A percentile compares a stretch with the other conserved stretches of the same genome.
Evolutionary conservation across 1,284 basidiomycete genomes (phyloP).

Genomic region (Erythrobasidium hasegawianum): DNA sequence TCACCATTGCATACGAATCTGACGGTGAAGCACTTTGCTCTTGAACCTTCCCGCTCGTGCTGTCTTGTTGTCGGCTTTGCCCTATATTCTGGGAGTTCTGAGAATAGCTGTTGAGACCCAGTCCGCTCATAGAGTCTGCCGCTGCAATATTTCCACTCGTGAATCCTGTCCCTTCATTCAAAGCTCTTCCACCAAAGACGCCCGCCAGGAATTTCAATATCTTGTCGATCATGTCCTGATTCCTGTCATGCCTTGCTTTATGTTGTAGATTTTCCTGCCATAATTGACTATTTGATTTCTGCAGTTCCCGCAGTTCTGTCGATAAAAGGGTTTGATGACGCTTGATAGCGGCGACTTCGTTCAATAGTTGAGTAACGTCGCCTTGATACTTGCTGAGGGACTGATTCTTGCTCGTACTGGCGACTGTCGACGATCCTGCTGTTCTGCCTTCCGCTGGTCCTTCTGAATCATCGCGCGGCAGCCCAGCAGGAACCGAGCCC

Average conservation of each 20-base stretch:
- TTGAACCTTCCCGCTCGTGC: background rate
- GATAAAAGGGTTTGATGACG: slow-evolving; percentile 87
- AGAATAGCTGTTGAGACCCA: slow-evolving; percentile 13
- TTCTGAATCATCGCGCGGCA: slow-evolving; percentile 33
- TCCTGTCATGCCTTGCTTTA: slow-evolving; percentile 75
- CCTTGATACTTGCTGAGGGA: slow-evolving; percentile 45
- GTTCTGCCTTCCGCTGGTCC: background rate
- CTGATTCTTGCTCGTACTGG: slow-evolving; percentile 31
- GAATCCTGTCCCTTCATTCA: slow-evolving; percentile 22
- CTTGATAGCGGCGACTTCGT: slow-evolving; percentile 81
- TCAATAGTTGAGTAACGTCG: slow-evolving; percentile 71
- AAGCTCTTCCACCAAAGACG: slow-evolving; percentile 65
- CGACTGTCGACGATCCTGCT: slow-evolving; percentile 45
- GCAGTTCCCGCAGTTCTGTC: slow-evolving; percentile 79
- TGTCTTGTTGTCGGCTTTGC: background rate
- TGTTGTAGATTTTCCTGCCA: slow-evolving; percentile 88
- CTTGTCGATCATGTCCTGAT: slow-evolving; percentile 94
- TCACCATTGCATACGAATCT: slow-evolving; percentile 14
- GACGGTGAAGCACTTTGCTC: background rate
- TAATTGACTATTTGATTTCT: slow-evolving; percentile 77
- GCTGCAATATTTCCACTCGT: slow-evolving; percentile 31
- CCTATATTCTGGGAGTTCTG: background rate
- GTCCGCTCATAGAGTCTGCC: slow-evolving; percentile 23
- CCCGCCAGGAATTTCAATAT: slow-evolving; percentile 92
- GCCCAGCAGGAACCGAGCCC: slow-evolving; percentile 38